Conservation (phyloP, 257 asterid species). For the Nicotiana sylvestris region DNA sequence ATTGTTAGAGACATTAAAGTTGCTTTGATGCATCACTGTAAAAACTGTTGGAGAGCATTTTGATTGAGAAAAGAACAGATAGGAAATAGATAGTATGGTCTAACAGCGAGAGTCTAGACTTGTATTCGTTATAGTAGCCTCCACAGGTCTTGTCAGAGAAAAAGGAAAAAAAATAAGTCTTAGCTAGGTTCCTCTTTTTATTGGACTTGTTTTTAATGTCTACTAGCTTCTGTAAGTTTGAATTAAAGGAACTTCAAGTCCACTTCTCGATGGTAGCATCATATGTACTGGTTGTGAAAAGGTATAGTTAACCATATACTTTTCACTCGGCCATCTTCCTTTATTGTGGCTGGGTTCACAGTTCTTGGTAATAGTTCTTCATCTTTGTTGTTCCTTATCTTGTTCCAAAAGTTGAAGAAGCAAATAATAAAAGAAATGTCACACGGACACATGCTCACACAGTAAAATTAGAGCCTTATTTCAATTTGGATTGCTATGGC, state of each 20-base stretch:
- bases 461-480: not conserved
- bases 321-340: not conserved
- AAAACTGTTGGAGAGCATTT: not conserved
- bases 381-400: not conserved
- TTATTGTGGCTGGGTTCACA: not conserved
- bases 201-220: not conserved
- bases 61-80: not conserved
- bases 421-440: not conserved
- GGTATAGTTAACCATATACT: not conserved
- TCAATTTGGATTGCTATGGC: not conserved
- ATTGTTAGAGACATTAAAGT: not conserved
- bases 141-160: not conserved
- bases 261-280: not conserved
- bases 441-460: not conserved
- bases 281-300: not conserved
- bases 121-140: not conserved
- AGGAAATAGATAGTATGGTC: not conserved
- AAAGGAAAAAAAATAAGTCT: not conserved
- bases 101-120: not conserved
- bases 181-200: not conserved
- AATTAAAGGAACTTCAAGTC: not conserved
- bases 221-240: not conserved
- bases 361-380: not conserved
- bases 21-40: not conserved
- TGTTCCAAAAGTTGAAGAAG: not conserved